Evolutionary conservation across 2,329 filamentous ascomycete species (phyloP), one percentile per base, ranked within the genome.

Genomic region (Penicillium sp.): DNA sequence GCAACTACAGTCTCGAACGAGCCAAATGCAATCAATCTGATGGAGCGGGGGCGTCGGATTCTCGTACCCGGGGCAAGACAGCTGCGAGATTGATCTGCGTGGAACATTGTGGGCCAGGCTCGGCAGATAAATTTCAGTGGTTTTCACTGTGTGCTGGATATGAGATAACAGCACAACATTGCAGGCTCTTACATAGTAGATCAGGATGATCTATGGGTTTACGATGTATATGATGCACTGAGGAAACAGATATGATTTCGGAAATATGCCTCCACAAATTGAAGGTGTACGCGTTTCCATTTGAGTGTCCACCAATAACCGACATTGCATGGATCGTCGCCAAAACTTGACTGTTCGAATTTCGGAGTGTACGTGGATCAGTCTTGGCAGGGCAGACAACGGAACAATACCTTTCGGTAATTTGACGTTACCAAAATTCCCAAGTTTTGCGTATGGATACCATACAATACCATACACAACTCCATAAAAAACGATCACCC

Each of bases 371-470:
- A 60, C 57, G 58, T 52, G 54, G 59, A 49, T 47, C 40, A 52
- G 56, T 59, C 66, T 69, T 69, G 66, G 66, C 66, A 62, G 43
- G 46, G 40, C 51, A 22, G 22, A 22, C 26, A 10, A 5, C 53
- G 53, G 52, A 45, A 49, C 42, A 6, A n/a, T 14, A 22, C 22
- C 22, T 22, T 22, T 33, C 3, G 22, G 30, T 47, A 48, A 48
- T 37, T 37, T 47, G 4, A 4, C 2, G 11, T 33, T 33, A 37
- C 25, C 17, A 7, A 44, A 22, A 8, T 8, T 12, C 25, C 11
- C 14, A 14, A 9, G 11, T 3, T 17, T 35, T 43, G 38, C 36
- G n/a, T 6, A 17, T 9, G 2, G 2, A 5, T 41, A 50, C 47
- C 19, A 46, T 46, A 46, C 44, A 10, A 16, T 43, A 47, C 46